Percentiles rank a stretch among this genome's conserved stretches.
Conservation (phyloP, 306 rosid genomes). For the Gastrolobium villosum region DNA sequence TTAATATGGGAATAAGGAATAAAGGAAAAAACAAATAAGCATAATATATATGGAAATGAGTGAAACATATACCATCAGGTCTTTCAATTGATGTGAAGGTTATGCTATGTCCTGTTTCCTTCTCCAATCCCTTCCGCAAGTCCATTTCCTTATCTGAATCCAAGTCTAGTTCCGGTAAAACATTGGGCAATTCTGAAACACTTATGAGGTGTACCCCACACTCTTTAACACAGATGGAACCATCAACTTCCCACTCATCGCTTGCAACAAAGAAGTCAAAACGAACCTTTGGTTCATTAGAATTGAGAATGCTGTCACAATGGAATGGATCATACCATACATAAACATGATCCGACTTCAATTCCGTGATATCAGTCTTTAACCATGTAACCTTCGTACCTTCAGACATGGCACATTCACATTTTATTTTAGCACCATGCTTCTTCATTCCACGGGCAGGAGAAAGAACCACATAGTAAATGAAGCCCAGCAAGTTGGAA, state of each 20-base stretch:
- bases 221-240: neutral
- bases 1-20: no score
- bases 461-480: conserved; percentile 4
- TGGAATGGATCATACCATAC: conserved; percentile 38
- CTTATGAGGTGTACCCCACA: neutral
- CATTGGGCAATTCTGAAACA: neutral
- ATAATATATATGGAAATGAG: no score
- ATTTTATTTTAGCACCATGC: neutral
- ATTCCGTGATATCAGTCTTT: neutral
- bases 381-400: neutral
- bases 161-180: neutral
- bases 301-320: conserved; percentile 3
- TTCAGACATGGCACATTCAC: neutral
- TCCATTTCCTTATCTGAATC: neutral
- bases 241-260: neutral
- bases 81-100: neutral
- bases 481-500: neutral
- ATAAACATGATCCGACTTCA: conserved; percentile 28
- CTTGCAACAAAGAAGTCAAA: neutral
- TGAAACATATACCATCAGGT: no score
- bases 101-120: neutral
- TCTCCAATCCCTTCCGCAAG: no score
- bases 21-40: no score
- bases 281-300: no score
- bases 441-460: neutral